Conservation (phyloP, 176 grass and related monocot genomes). For the Panicum miliaceum region DNA sequence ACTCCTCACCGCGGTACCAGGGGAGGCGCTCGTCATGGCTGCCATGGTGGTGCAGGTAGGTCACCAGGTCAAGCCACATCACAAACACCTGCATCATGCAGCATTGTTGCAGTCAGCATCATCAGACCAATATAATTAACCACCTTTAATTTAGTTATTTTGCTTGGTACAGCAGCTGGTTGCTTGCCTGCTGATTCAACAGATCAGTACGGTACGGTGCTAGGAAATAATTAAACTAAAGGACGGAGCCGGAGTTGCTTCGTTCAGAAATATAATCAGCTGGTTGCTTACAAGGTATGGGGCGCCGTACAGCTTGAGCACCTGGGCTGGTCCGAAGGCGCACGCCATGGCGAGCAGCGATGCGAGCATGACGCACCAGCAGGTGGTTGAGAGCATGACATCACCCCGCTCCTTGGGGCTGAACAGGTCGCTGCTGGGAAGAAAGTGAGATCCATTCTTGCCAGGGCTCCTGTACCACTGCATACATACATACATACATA, state of each 20-base stretch:
- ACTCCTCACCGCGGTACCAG: constrained; percentile 94
- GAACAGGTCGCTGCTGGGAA: constrained; percentile 77
- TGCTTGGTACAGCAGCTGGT: background rate
- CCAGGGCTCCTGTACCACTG: constrained; percentile 77
- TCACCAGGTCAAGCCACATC: constrained; percentile 86
- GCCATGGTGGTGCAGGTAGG: constrained; percentile 92
- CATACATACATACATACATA: background rate
- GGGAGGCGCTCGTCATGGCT: constrained; percentile 55
- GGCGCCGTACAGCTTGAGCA: constrained; percentile 78
- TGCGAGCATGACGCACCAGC: constrained; percentile 65
- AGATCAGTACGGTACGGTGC: too few relatives aligned
- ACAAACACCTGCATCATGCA: constrained; percentile 86
- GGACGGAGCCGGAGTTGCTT: background rate
- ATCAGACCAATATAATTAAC: too few relatives aligned
- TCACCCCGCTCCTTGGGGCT: constrained; percentile 58
- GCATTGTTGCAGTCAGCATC: too few relatives aligned
- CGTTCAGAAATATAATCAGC: background rate
- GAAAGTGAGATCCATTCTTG: constrained; percentile 79
- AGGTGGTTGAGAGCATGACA: constrained; percentile 65
- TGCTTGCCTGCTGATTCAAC: background rate
- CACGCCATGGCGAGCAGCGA: constrained; percentile 59
- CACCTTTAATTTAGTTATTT: too few relatives aligned
- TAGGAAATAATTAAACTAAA: too few relatives aligned
- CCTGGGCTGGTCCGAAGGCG: constrained; percentile 23
- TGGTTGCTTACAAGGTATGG: constrained; percentile 68